phyloP scores from a whole-genome alignment of 164 flowering plant genomes.

The Magnolia sinica region DNA sequence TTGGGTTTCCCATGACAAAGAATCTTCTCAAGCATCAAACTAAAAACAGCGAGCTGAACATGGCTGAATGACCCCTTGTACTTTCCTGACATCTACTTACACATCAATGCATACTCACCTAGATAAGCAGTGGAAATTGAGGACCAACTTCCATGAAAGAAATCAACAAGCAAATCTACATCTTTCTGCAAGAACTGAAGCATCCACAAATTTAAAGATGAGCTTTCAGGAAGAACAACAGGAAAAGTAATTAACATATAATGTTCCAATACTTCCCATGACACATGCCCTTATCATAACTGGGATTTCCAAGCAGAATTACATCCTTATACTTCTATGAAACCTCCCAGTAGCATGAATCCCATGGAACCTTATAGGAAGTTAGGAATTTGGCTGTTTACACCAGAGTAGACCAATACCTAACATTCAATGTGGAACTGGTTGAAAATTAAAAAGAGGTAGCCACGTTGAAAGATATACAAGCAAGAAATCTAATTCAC shows the following conservation, averaged over 20 bases:
- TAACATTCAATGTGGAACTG: too few species aligned
- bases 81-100: not conserved
- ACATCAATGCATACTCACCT: not conserved
- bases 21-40: constrained; percentile 2
- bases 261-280: not conserved
- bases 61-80: not conserved
- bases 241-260: not conserved
- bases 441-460: too few species aligned
- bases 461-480: too few species aligned
- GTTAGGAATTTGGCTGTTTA: too few species aligned
- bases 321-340: not conserved
- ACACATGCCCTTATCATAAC: not conserved
- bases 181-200: not conserved
- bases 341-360: not conserved
- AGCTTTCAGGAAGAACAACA: not conserved
- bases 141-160: not conserved
- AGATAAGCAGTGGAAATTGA: not conserved
- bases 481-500: too few species aligned
- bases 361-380: not conserved
- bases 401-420: too few species aligned
- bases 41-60: not conserved
- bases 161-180: too few species aligned
- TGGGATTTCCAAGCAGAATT: not conserved
- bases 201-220: not conserved
- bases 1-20: not conserved